Evolutionary conservation across 352 stramenopile genomes (phyloP), one percentile per base, ranked within the genome.

Genomic region (Globisporangium takayamanum): DNA sequence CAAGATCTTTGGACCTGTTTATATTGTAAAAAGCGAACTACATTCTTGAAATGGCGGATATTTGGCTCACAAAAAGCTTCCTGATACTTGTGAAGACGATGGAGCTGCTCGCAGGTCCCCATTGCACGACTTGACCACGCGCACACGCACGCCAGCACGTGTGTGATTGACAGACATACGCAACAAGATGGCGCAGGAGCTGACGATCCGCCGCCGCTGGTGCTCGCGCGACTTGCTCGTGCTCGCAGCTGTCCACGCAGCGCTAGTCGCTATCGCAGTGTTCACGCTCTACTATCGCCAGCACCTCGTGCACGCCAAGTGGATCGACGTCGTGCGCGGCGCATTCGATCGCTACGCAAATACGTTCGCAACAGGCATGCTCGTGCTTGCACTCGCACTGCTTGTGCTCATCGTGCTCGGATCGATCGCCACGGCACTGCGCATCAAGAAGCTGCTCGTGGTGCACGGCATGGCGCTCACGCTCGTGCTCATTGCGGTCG

Each of bases 141-240:
- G 11, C 39, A 5, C 16, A 12, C 39, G 6, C 39, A 22, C 22
- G 22, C 22, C 0, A 22, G 39, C 39, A 15, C 39, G 12, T 45
- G 39, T 12, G 5, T 8, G 30, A 36, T 36, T 36, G 15, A 45
- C 44, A 49, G 11, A 26, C 44, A 25, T 16, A 12, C 6, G 16
- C 30, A 54, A 4, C 22, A 57, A 15, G 5, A 45, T 57, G 52
- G 37, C 52, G 20, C 52, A 22, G 7, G 52, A 57, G 39, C 37
- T 50, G 37, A 50, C 46, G 45, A 36, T 60, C 18, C 30, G 33
- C 33, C 46, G 30, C 5, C 55, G 55, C 55, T 54, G 45, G n/a
- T 60, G 55, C n/a, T 60, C 55, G 55, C 55, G 55, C 45, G 55
- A 60, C 22, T 53, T 60, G 26, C 41, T 60, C n/a, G 28, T 37